A percentile compares a stretch with the other conserved stretches of the same genome.
phyloP scores from a whole-genome alignment of 164 flowering plant genomes.

The Stephania japonica region DNA sequence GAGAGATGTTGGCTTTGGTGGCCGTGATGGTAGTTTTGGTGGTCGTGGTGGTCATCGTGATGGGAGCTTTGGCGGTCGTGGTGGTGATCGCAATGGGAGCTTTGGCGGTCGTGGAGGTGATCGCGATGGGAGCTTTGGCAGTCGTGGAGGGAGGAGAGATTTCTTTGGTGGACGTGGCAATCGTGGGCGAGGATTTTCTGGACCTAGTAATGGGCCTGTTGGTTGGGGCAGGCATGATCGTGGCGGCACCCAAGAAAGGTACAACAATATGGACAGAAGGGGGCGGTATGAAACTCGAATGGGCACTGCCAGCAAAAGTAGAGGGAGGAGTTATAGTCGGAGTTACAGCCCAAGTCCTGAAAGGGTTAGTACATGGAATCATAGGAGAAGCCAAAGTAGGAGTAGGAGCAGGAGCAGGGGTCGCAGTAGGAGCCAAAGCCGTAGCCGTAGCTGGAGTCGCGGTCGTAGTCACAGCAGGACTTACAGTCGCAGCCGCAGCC shows the following conservation, averaged over 20 bases:
- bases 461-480: constrained; percentile 36
- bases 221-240: constrained; percentile 47
- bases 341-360: constrained; percentile 61
- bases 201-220: constrained; percentile 41
- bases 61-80: constrained; percentile 38
- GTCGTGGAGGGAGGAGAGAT: constrained; percentile 44
- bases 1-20: constrained; percentile 25
- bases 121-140: constrained; percentile 40
- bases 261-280: constrained; percentile 36
- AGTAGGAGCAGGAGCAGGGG: constrained; percentile 40
- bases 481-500: constrained; percentile 42
- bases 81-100: constrained; percentile 27
- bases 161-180: constrained; percentile 39
- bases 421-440: constrained; percentile 30
- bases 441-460: constrained; percentile 36
- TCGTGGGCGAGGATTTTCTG: constrained; percentile 56
- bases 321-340: constrained; percentile 38
- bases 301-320: constrained; percentile 36
- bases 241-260: constrained; percentile 47
- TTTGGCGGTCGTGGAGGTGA: constrained; percentile 33
- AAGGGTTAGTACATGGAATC: constrained; percentile 52
- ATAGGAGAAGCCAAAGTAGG: constrained; percentile 25
- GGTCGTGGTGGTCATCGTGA: constrained; percentile 30
- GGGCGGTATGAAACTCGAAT: constrained; percentile 61
- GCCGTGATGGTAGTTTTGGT: constrained; percentile 29